Base-by-base conservation (phyloP, 495 filamentous ascomycete genomes). In the Penicillium salamii region DNA sequence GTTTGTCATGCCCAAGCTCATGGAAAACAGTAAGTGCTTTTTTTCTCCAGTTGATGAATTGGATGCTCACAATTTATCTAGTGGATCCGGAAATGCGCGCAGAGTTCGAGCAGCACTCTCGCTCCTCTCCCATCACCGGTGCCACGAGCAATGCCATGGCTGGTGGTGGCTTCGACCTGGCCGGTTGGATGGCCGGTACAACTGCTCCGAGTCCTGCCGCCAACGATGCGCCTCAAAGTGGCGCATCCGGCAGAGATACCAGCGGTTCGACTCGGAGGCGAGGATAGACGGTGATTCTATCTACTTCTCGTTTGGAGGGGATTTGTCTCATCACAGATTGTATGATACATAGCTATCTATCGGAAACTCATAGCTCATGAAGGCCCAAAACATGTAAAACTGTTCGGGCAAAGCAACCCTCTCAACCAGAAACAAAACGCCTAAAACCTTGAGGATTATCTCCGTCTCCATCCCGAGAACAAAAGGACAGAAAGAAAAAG, bases 31-130 rank as follows among this genome's bases (percentile, higher is more conserved):
- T 97, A 82, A 46, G 91, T 81, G 42, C 49, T 17, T 21, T 47
- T 37, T n/a, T n/a, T n/a, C n/a, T n/a, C n/a, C n/a, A n/a, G n/a
- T n/a, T n/a, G n/a, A n/a, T n/a, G n/a, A n/a, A n/a, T n/a, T n/a
- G n/a, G n/a, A n/a, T 35, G 42, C 46, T 37, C 23, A 52, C 49
- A 12, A 6, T 21, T 4, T 18, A n/a, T n/a, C 11, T 18, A 97
- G 91, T 98, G 92, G 93, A 97, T 62, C 89, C 89, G 14, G 93
- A 98, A 68, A 88, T 88, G 74, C 82, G 83, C 49, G 88, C 86
- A 55, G 95, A 98, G 70, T 95, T 92, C 65, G 90, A 96, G 63
- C 86, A 90, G 63, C 84, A 89, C 48, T 90, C 91, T 55, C 90
- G 90, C 64, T 79, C 83, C 40, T 82, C 82, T 52, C 80, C 85